Percentiles rank a stretch among this genome's conserved stretches.
These are phyloP conservation scores for Botryotinia convoluta DNA, from an alignment of 2,329 filamentous ascomycete genomes.

Conservation along the genomic window DNA sequence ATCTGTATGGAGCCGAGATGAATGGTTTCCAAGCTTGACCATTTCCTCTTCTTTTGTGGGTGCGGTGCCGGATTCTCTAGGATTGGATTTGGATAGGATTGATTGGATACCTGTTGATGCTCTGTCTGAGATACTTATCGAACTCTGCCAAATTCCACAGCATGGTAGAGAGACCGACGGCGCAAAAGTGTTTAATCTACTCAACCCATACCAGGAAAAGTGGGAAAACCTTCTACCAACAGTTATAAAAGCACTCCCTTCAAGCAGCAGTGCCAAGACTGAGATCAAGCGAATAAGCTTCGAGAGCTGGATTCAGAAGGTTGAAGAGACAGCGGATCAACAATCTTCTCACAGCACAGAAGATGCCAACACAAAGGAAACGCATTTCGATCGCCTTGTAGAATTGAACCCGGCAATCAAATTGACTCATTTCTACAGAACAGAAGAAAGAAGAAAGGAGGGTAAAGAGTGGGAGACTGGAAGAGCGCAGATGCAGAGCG, in stretches of 20 bases:
- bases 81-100: not conserved
- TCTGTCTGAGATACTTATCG: not conserved
- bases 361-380: not conserved
- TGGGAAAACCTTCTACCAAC: not conserved
- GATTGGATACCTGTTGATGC: not conserved
- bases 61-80: not conserved
- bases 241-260: not conserved
- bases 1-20: not conserved
- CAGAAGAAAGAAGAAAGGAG: not conserved
- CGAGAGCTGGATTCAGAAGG: not conserved
- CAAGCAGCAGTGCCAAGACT: not conserved
- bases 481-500: not conserved
- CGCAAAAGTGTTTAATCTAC: not conserved
- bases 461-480: conserved; percentile 3
- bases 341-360: not conserved
- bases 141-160: not conserved
- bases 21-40: not conserved
- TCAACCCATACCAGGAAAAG: not conserved
- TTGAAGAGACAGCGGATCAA: not conserved
- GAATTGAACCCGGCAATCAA: not conserved
- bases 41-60: not conserved
- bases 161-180: not conserved
- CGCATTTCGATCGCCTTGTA: not conserved
- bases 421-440: not conserved
- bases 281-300: not conserved